A percentile compares a stretch with the other conserved stretches of the same genome.
These are phyloP conservation scores for Liriodendron chinense DNA, from an alignment of 164 flowering plant genomes.

Conservation along the genomic window DNA sequence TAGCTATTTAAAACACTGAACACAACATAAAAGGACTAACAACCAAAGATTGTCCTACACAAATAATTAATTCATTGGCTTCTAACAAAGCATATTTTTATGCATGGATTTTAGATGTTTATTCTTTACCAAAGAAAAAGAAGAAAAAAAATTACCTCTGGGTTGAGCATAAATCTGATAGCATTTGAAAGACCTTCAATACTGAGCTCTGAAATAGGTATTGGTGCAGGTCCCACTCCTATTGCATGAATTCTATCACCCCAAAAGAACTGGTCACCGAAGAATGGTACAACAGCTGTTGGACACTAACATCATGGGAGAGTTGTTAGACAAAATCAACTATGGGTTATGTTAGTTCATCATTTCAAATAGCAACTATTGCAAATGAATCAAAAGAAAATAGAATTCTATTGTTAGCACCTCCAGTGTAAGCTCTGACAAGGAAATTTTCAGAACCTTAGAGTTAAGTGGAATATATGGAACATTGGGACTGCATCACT, in stretches of 20 bases:
- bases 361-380: not conserved
- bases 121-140: not conserved
- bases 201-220: constrained; percentile 70
- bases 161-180: constrained; percentile 80
- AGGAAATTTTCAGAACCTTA: not conserved
- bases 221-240: constrained; percentile 85
- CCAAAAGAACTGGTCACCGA: constrained; percentile 98
- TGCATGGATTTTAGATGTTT: too few relatives aligned
- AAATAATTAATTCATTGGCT: too few relatives aligned
- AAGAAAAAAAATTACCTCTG: constrained; percentile 55
- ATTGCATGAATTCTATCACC: constrained; percentile 71
- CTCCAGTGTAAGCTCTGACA: not conserved
- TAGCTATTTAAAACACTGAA: too few relatives aligned
- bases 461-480: too few relatives aligned
- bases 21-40: too few relatives aligned
- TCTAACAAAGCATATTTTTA: too few relatives aligned
- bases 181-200: constrained; percentile 71
- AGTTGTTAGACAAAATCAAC: not conserved
- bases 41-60: too few relatives aligned
- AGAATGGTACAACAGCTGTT: constrained; percentile 92
- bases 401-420: not conserved
- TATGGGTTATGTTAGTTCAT: not conserved
- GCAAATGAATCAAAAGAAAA: not conserved
- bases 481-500: too few relatives aligned
- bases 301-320: constrained; percentile 62